Evolutionary conservation across 306 rosid genomes (phyloP), one percentile per base, ranked within the genome.

Genomic region (Trichosanthes truncata): DNA sequence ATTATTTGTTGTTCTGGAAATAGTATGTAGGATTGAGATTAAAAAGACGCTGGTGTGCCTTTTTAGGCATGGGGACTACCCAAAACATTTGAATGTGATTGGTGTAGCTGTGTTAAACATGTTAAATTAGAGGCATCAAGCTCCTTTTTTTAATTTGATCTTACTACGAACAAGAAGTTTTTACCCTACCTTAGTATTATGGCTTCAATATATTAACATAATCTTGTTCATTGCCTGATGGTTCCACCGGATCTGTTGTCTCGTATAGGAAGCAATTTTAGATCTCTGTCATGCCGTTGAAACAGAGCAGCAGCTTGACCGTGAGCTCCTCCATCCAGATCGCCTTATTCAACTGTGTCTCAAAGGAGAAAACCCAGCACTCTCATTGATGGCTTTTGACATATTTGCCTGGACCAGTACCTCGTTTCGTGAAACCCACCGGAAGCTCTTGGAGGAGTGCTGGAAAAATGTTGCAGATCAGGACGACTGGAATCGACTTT

Each of bases 331-430:
- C 81, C 89, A 82, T 85, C 97, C 98, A 1, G 92, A 91, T 68
- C 90, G 85, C 60, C 91, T 95, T 61, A 92, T 95, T 82, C 87
- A 90, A 77, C 75, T 89, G 80, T 95, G 98, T 76, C 91, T 91
- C 57, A 85, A 92, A 73, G 84, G 86, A 69, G 87, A 86, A 87
- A 84, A 82, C 8, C 82, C 78, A 43, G 89, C 88, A 56, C 88
- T 92, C 78, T 51, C 89, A 9, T 71, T 95, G 84, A 85, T 83
- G 80, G 91, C 97, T 20, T 92, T 95, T 15, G 91, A 91, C 17
- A 91, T 88, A 74, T 91, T 92, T 80, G 92, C 98, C 43, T 92
- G 97, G 97, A 92, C 97, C 69, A 90, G 97, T 74, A 82, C 91
- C 78, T 91, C 96, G 3, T 92, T 95, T 79, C 93, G 96, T 1